Evolutionary conservation across 106 monocot genomes (phyloP).

Genomic region (Amphibolis antarctica): DNA sequence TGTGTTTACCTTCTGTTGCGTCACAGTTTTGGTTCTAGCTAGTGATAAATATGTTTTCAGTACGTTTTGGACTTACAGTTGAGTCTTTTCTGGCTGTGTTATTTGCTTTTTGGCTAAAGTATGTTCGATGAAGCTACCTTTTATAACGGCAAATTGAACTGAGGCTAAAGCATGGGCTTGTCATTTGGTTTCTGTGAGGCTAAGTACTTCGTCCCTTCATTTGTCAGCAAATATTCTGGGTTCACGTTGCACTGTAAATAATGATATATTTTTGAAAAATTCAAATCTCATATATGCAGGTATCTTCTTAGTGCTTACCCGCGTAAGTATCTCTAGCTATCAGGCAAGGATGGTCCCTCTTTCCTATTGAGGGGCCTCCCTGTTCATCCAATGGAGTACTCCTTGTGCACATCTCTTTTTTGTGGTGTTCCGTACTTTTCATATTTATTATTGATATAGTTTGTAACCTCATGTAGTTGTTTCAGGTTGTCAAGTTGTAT

Average conservation of each 20-base stretch:
- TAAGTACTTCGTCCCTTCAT: conserved; percentile 87
- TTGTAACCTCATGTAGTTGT: conserved; percentile 12
- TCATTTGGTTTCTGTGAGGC: conserved; percentile 89
- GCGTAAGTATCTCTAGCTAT: conserved; percentile 87
- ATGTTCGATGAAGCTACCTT: conserved; percentile 92
- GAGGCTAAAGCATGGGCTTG: conserved; percentile 75
- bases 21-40: conserved; percentile 1
- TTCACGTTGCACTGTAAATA: conserved; percentile 42
- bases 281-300: conserved; percentile 99
- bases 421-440: conserved; percentile 21
- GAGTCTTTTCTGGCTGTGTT: conserved; percentile 30
- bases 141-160: conserved; percentile 68
- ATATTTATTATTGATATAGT: conserved; percentile 6
- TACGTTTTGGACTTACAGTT: conserved; percentile 40
- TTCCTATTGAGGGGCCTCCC: conserved; percentile 76
- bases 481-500: conserved; percentile 96
- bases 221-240: conserved; percentile 85
- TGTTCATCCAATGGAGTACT: conserved; percentile 86
- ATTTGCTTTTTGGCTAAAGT: conserved; percentile 68
- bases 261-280: conserved; percentile 46
- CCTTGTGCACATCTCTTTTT: conserved; percentile 65
- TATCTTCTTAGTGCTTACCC: conserved; percentile 92
- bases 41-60: conserved; percentile 15
- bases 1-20: conserved; percentile 2
- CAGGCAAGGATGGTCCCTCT: conserved; percentile 71